Conservation (phyloP, 768 basidiomycete species). For the Serpula lacrymans region DNA sequence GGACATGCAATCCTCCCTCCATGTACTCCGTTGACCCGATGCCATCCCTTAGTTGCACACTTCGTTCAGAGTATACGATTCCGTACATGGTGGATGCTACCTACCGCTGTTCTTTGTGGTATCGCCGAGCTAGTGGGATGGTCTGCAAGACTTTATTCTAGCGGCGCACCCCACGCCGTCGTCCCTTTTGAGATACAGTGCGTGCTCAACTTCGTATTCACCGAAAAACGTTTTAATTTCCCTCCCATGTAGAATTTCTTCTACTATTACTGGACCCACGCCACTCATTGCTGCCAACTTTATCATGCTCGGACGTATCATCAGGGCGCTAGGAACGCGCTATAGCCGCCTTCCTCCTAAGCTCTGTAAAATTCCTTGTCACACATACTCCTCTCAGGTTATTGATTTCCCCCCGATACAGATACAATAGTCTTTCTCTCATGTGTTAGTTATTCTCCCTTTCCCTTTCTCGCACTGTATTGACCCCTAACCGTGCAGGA, state of each 20-base stretch:
- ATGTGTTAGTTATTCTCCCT: constrained; percentile 21
- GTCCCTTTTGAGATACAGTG: constrained; percentile 43
- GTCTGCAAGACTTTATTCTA: constrained; percentile 52
- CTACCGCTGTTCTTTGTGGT: constrained; percentile 45
- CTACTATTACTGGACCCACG: constrained; percentile 54
- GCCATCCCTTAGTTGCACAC: constrained; percentile 37
- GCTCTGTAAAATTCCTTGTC: constrained; percentile 32
- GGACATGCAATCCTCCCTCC: constrained; percentile 4
- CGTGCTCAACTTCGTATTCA: constrained; percentile 8
- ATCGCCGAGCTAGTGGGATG: constrained; percentile 52
- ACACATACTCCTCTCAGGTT: not conserved
- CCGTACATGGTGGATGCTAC: constrained; percentile 49
- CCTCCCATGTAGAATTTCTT: constrained; percentile 36
- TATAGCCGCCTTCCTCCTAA: constrained; percentile 46
- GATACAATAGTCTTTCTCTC: constrained; percentile 42
- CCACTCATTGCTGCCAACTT: constrained; percentile 60
- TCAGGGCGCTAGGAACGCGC: constrained; percentile 37
- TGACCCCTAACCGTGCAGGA: constrained; percentile 31
- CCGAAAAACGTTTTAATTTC: not conserved
- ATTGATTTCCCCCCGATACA: too few species aligned
- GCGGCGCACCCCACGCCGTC: constrained; percentile 10
- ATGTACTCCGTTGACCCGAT: not conserved
- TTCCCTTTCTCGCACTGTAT: not conserved
- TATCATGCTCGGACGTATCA: constrained; percentile 49
- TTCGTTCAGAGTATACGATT: constrained; percentile 39